phyloP scores from a whole-genome alignment of 768 basidiomycete genomes.

The Amylocystis lapponica region DNA sequence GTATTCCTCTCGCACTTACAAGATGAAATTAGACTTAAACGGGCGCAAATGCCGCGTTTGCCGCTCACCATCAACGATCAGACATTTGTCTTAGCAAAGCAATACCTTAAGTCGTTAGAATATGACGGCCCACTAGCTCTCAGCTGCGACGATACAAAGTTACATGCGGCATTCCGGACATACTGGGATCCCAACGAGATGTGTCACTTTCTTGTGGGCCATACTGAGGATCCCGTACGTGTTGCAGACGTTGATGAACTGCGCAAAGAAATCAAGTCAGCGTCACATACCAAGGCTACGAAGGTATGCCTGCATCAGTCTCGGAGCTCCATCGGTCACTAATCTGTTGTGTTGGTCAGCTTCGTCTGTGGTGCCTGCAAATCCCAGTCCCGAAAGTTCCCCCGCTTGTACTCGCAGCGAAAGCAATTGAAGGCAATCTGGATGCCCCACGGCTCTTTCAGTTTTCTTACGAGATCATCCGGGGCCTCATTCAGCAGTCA shows the following conservation, averaged over 20 bases:
- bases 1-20: constrained; percentile 18
- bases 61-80: constrained; percentile 16
- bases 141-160: constrained; percentile 33
- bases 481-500: constrained; percentile 17
- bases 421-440: constrained; percentile 21
- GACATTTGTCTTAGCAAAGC: constrained; percentile 14
- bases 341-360: constrained; percentile 13
- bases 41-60: constrained; percentile 17
- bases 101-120: constrained; percentile 13
- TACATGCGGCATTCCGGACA: constrained; percentile 17
- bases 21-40: no score
- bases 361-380: constrained; percentile 28
- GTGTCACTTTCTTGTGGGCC: constrained; percentile 22
- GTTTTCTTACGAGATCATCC: constrained; percentile 14
- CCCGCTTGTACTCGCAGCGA: constrained; percentile 30
- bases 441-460: constrained; percentile 15
- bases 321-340: not conserved
- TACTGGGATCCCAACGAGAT: constrained; percentile 20
- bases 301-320: constrained; percentile 16
- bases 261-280: constrained; percentile 7
- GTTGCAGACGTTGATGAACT: constrained; percentile 20
- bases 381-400: constrained; percentile 28
- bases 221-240: constrained; percentile 14
- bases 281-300: constrained; percentile 12
- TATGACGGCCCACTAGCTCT: constrained; percentile 23